Evolutionary conservation across 2,329 filamentous ascomycete genomes (phyloP), one percentile per base, ranked within the genome.

Genomic region (Aspergillus sp.): DNA sequence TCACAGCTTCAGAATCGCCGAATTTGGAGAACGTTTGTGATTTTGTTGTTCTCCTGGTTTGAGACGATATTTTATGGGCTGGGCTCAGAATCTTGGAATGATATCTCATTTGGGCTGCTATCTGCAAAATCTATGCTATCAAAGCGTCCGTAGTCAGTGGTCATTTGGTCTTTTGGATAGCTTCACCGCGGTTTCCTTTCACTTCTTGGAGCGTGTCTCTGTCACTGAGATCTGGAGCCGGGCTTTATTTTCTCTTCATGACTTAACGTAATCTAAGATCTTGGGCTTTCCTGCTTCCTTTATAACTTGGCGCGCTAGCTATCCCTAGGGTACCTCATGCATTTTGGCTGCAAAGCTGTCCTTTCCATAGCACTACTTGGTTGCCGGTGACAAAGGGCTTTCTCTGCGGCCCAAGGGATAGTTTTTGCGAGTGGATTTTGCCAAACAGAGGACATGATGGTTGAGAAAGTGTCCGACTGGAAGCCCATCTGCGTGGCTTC

Each of bases 401-500:
- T 17, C n/a, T 2, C 7, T 35, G 7, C 15, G n/a, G 5, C 33
- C n/a, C n/a, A 35, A 13, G 5, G 33, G 13, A 17, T 9, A 17
- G 7, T 35, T 17, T 7, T 5, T 17, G 17, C 33, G 13, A 5
- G 33, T n/a, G 4, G 13, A 3, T 35, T n/a, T 6, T n/a, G 5
- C 13, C 13, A 17, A 19, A 20, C 17, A 5, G 7, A 22, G 9
- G 10, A 10, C 37, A 39, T 39, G 9, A 58, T 61, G 56, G 20
- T n/a, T 17, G 44, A 50, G 22, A 41, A 46, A 12, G 6, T 19
- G 20, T 41, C 44, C 5, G 30, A 41, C 7, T 50, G 33, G 49
- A 42, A 51, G 42, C 60, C 61, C 19, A 46, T 58, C 25, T 65
- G 61, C 37, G 56, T 65, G 46, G 63, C 63, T 46, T 62, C 61